phyloP scores from a whole-genome alignment of 116 monocot genomes.

The Papilionanthe hybrid region DNA sequence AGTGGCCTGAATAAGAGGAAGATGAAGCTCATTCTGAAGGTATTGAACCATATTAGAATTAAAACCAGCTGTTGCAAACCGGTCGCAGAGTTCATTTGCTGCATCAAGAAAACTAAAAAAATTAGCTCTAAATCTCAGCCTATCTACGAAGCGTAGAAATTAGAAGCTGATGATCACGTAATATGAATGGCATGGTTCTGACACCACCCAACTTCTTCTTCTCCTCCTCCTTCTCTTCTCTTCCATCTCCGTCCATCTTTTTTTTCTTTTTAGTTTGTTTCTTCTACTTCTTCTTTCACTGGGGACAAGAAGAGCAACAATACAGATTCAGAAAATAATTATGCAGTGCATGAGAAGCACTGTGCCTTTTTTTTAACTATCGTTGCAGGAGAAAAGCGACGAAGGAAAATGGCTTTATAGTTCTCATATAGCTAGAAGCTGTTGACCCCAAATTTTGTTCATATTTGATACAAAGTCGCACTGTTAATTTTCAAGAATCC shows the following conservation, averaged over 20 bases:
- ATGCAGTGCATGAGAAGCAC: background rate
- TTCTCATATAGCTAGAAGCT: background rate
- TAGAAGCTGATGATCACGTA: constrained; percentile 4
- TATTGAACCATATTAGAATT: constrained; percentile 79
- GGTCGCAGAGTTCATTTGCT: constrained; percentile 65
- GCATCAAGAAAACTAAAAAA: background rate
- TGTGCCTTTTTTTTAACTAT: too few species aligned
- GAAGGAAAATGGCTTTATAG: background rate
- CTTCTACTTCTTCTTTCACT: background rate
- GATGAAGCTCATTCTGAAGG: constrained; percentile 58
- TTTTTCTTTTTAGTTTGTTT: background rate
- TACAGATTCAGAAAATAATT: background rate
- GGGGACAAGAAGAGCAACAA: background rate
- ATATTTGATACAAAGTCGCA: too few species aligned
- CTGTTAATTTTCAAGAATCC: too few species aligned
- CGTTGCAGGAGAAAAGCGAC: too few species aligned
- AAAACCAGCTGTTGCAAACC: constrained; percentile 59
- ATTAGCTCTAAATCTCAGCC: background rate
- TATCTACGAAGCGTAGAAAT: background rate
- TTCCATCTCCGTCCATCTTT: constrained; percentile 9
- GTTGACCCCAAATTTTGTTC: too few species aligned
- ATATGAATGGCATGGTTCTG: constrained; percentile 27
- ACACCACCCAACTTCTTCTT: constrained; percentile 15
- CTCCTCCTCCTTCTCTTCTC: background rate
- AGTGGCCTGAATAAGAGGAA: constrained; percentile 64